Evolutionary conservation across 1,139 yeast genomes (phyloP), one percentile per base, ranked within the genome.

Genomic region (Geotrichum aggregatum): DNA sequence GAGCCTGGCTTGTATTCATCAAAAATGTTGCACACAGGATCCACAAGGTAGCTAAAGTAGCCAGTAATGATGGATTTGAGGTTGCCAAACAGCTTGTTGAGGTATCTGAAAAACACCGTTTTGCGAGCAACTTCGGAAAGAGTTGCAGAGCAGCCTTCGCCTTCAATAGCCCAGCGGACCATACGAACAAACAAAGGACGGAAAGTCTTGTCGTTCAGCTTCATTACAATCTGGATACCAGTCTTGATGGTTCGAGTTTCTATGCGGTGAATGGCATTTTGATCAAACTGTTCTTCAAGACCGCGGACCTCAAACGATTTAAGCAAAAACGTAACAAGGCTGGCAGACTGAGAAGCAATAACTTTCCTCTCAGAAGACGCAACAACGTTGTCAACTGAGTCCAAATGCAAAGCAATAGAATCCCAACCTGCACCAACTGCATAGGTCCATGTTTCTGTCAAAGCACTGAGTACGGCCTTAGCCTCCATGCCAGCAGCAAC

Each of bases 111-210:
- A 71, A 91, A 88, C 4, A 95, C 83, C 47, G 79, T 72, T 54
- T 38, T 55, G 52, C 56, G 57, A 35, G 52, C 55, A 45, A 54
- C 43, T 6, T 51, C 58, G 41, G 54, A 52, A 28, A 55, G 50
- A 19, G 72, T 63, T 91, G 76, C 41, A 57, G 73, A 71, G 13
- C 69, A 70, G 45, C 87, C 88, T 66, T 85, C 92, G 52, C 89
- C 95, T 57, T 80, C 83, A 60, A 87, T 78, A 2, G 97, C 95
- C 98, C 98, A 92, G 67, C 92, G 81, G n/a, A 85, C 89, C 64
- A 88, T 75, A 38, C 83, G 76, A 5, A 92, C 91, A 71, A 94
- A 91, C 63, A 88, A 72, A 24, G 98, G 98, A 65, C 98, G 80
- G 78, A 92, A 94, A 13, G 83, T 79, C 73, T 88, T 88, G 68